Base-by-base conservation (phyloP, 805 yeast genomes). In the Candida insectalens region DNA sequence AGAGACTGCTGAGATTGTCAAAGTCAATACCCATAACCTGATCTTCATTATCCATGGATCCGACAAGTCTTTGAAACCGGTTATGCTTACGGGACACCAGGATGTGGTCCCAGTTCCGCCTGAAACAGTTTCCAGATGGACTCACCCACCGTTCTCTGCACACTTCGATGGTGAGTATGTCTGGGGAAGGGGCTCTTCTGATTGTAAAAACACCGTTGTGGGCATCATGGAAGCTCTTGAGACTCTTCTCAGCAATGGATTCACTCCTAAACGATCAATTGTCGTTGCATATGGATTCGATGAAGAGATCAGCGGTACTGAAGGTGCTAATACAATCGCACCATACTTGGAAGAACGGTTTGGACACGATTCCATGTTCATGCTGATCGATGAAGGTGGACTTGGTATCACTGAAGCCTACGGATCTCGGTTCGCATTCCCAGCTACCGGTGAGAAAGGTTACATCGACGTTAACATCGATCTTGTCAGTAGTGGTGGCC, bases 261-360 rank as follows among this genome's bases (percentile, higher is more conserved):
- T 63, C 55, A 35, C 50, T 30, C 85, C 88, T n/a, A 52, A 61
- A 36, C 69, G 94, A 55, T 65, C 83, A 2, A 52, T 80, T 4
- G 40, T 83, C 6, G 53, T 77, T 3, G 73, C 81, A 0, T 71
- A 77, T 46, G 94, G 94, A 3, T 78, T 73, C 44, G 94, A 83
- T 47, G 94, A 83, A 56, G 94, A 83, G 49, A 65, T 69, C 28
- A 64, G 71, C 26, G 89, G 92, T 3, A 36, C 42, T n/a, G 49
- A 61, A 2, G 84, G 85, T 32, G 89, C 89, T 13, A 48, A 55
- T 42, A 53, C 45, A 21, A 60, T 64, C 16, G 49, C 57, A 4
- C 41, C 53, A 19, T 51, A 51, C 37, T 43, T 68, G n/a, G 36
- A 48, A 2, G 47, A 53, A 8, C 39, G 50, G 19, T 63, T 61